Conservation (phyloP, 1,139 yeast genomes). For the Hanseniaspora uvarum region DNA sequence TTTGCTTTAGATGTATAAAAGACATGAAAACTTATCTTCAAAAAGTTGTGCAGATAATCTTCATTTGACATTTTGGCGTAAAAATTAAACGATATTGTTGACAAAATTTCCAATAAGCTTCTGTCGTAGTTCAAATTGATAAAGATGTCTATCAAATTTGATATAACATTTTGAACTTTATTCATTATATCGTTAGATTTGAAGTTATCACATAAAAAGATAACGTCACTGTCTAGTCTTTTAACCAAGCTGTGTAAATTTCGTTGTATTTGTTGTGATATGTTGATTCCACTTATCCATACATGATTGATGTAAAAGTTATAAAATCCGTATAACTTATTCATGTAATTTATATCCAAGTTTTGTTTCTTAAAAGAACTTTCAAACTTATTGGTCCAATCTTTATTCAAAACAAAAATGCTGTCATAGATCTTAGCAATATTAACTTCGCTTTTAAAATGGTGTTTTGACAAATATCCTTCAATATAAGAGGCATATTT, state of each 20-base stretch:
- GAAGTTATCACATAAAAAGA: neutral
- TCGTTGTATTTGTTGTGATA: neutral
- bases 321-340: conserved; percentile 16
- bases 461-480: neutral
- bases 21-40: conserved; percentile 15
- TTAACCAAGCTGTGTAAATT: neutral
- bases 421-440: neutral
- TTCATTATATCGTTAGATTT: neutral
- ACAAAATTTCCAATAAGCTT: conserved; percentile 28
- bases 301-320: conserved; percentile 12
- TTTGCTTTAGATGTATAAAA: conserved; percentile 17
- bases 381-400: conserved; percentile 13
- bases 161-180: neutral
- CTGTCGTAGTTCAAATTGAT: conserved; percentile 22
- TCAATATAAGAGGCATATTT: conserved; percentile 1
- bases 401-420: conserved; percentile 3
- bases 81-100: conserved; percentile 29
- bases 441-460: neutral
- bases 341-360: neutral
- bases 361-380: neutral
- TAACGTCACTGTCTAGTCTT: neutral
- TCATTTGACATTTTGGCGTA: conserved; percentile 22
- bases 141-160: conserved; percentile 1
- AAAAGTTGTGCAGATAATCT: conserved; percentile 19
- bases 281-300: neutral